Conservation (phyloP, 108 stramenopile genomes). For the Seminavis robusta region DNA sequence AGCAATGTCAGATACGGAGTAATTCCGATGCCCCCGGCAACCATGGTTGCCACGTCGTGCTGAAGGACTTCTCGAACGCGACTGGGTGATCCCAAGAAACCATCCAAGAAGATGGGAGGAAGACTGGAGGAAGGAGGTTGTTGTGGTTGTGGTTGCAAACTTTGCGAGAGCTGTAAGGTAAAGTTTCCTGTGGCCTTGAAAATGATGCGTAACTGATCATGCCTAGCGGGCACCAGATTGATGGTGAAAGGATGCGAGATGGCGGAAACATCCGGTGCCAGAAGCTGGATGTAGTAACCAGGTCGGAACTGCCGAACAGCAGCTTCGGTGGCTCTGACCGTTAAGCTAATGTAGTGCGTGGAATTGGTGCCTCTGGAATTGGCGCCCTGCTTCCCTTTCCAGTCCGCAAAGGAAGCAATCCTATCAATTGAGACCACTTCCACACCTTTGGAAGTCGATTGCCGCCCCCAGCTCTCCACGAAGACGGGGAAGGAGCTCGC, state of each 20-base stretch:
- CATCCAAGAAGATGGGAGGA: constrained; percentile 39
- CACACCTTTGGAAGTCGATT: too few species aligned
- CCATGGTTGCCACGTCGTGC: constrained; percentile 40
- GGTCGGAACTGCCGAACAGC: constrained; percentile 24
- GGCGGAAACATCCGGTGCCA: constrained; percentile 23
- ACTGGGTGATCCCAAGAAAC: constrained; percentile 29
- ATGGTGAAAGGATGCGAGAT: constrained; percentile 49
- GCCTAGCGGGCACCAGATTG: constrained; percentile 18
- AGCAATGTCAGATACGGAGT: constrained; percentile 47
- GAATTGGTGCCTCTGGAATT: background rate
- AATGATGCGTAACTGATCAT: constrained; percentile 31
- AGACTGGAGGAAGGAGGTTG: too few species aligned
- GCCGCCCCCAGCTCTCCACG: too few species aligned
- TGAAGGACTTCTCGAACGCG: constrained; percentile 24
- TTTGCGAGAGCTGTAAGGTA: constrained; percentile 21
- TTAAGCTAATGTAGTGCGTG: constrained; percentile 26
- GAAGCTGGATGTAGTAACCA: constrained; percentile 26
- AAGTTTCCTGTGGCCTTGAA: constrained; percentile 40
- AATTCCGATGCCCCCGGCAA: constrained; percentile 65
- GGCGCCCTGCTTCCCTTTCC: background rate
- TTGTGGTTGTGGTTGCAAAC: too few species aligned
- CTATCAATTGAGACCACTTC: constrained; percentile 8
- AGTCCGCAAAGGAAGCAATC: background rate
- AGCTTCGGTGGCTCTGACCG: constrained; percentile 21
- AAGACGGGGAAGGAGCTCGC: constrained; percentile 37